phyloP scores from a whole-genome alignment of 352 stramenopile species.

The Globisporangium ultimum region DNA sequence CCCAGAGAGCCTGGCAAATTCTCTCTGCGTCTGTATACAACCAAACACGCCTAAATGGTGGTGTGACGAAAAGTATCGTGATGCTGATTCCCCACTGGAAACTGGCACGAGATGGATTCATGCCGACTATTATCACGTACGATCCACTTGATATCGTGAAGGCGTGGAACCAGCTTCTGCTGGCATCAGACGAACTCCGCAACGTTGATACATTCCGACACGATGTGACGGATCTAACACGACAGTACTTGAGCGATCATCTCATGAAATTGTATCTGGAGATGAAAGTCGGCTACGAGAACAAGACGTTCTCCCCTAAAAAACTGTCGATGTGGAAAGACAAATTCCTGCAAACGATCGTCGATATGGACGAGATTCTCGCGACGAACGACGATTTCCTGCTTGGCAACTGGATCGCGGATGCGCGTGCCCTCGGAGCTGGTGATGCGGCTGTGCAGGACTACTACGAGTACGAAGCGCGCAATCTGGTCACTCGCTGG shows the following conservation, averaged over 20 bases:
- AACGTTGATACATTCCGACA: conserved; percentile 59
- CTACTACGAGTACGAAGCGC: conserved; percentile 82
- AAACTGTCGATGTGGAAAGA: conserved; percentile 38
- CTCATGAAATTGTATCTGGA: conserved; percentile 57
- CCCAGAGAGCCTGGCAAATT: conserved; percentile 48
- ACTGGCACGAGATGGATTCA: conserved; percentile 62
- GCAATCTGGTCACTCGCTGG: conserved; percentile 80
- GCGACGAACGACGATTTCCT: conserved; percentile 65
- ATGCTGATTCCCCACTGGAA: conserved; percentile 69
- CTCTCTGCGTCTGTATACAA: conserved; percentile 72
- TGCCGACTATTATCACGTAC: conserved; percentile 73
- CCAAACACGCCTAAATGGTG: conserved; percentile 53
- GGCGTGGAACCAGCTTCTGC: conserved; percentile 57
- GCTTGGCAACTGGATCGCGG: conserved; percentile 64
- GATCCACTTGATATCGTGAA: conserved; percentile 53
- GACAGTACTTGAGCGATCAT: conserved; percentile 66
- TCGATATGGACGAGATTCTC: conserved; percentile 59
- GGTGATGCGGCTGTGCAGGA: conserved; percentile 26
- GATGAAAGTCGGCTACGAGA: conserved; percentile 46
- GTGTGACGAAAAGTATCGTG: conserved; percentile 72
- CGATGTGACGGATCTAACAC: conserved; percentile 79
- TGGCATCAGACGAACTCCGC: conserved; percentile 33
- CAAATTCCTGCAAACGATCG: conserved; percentile 46
- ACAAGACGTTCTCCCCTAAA: conserved; percentile 23
- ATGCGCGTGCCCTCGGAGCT: conserved; percentile 44